phyloP scores from a whole-genome alignment of 1,139 yeast species.

The Lodderomyces beijingensis region DNA sequence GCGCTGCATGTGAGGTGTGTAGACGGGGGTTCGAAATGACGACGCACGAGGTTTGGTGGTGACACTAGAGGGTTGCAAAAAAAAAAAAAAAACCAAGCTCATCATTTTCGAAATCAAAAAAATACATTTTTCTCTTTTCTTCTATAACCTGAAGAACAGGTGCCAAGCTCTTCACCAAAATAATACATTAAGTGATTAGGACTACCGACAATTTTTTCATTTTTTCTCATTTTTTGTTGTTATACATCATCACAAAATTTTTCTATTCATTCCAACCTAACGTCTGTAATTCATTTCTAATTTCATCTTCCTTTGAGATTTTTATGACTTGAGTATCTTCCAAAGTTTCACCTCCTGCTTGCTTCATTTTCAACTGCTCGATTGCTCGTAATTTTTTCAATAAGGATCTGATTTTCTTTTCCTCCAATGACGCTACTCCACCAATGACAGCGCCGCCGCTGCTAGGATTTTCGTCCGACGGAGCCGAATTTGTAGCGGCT shows the following conservation, averaged over 20 bases:
- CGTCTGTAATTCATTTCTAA: constrained; percentile 63
- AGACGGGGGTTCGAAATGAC: too few species aligned
- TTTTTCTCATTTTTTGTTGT: neutral
- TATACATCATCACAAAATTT: neutral
- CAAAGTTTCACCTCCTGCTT: constrained; percentile 75
- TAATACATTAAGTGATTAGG: too few species aligned
- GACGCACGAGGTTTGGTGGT: too few species aligned
- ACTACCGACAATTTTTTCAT: too few species aligned
- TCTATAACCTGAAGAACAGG: too few species aligned
- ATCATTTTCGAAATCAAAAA: too few species aligned
- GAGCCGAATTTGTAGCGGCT: neutral
- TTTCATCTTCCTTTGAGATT: constrained; percentile 78
- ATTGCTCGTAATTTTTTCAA: constrained; percentile 92
- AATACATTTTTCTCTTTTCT: neutral
- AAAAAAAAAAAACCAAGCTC: too few species aligned
- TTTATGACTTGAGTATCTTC: constrained; percentile 93
- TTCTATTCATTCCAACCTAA: constrained; percentile 63
- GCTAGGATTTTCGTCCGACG: constrained; percentile 6
- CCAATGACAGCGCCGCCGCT: constrained; percentile 41
- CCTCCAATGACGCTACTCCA: constrained; percentile 70
- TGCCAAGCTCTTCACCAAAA: too few species aligned
- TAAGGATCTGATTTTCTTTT: constrained; percentile 85
- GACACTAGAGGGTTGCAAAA: too few species aligned
- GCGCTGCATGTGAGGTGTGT: too few species aligned
- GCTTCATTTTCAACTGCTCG: constrained; percentile 81